phyloP scores from a whole-genome alignment of 1,139 yeast species.

The Scheffersomyces illinoinensis region DNA sequence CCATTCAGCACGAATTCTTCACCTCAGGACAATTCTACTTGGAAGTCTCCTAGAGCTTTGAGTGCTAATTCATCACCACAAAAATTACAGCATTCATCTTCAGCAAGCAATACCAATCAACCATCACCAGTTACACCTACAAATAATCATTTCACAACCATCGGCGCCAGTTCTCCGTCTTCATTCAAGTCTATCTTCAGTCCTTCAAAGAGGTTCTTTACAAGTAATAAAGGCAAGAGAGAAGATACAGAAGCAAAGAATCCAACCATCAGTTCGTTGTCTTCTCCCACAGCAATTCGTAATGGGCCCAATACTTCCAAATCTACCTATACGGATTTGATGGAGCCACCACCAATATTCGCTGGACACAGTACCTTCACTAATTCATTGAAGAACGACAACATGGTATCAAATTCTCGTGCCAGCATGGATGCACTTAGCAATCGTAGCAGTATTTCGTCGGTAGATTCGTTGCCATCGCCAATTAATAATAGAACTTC shows the following conservation, averaged over 20 bases:
- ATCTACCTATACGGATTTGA: slow-evolving; percentile 23
- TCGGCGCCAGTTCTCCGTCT: slow-evolving; percentile 40
- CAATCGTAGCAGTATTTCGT: not conserved
- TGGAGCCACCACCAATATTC: slow-evolving; percentile 43
- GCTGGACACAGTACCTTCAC: slow-evolving; percentile 5
- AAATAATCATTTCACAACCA: slow-evolving; percentile 23
- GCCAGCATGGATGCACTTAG: not conserved
- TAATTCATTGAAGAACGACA: not conserved
- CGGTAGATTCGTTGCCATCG: not conserved
- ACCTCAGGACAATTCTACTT: not conserved
- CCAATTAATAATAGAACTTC: not conserved
- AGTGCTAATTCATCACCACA: slow-evolving; percentile 5
- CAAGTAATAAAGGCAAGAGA: slow-evolving; percentile 17
- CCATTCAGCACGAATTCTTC: not conserved
- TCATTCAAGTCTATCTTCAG: slow-evolving; percentile 30
- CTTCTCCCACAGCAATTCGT: slow-evolving; percentile 21
- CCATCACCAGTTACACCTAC: slow-evolving; percentile 22
- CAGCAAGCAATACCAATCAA: slow-evolving; percentile 7
- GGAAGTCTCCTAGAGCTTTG: not conserved
- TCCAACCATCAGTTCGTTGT: slow-evolving; percentile 39
- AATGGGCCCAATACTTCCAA: slow-evolving; percentile 2
- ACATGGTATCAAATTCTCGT: not conserved
- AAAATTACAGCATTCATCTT: slow-evolving; percentile 7
- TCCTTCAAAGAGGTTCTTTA: slow-evolving; percentile 33
- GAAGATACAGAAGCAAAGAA: slow-evolving; percentile 9